These are phyloP conservation scores for Zymoseptoria brevis DNA, from an alignment of 2,329 filamentous ascomycete genomes.

Conservation along the genomic window DNA sequence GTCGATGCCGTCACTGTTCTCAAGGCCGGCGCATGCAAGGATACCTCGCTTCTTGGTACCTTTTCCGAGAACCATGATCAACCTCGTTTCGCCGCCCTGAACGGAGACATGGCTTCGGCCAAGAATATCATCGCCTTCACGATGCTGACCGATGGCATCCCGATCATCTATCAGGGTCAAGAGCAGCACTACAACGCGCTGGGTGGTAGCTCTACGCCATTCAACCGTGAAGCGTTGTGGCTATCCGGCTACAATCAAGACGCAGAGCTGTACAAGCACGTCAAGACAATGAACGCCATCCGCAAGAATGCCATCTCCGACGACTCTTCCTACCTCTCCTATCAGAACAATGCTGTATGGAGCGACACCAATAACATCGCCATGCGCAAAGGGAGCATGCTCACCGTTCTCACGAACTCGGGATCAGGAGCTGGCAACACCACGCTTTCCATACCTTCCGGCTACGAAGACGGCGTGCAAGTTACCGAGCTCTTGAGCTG, in stretches of 20 bases:
- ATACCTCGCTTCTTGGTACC: slow-evolving; percentile 32
- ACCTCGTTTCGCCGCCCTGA: slow-evolving; percentile 39
- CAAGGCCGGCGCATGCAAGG: slow-evolving; percentile 29
- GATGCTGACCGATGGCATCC: slow-evolving; percentile 55
- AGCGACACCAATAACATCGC: slow-evolving; percentile 37
- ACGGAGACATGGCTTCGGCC: slow-evolving; percentile 47
- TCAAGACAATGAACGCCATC: slow-evolving; percentile 43
- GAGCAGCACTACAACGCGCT: slow-evolving; percentile 49
- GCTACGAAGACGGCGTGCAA: slow-evolving; percentile 22
- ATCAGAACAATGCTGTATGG: slow-evolving; percentile 34
- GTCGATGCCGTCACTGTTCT: slow-evolving; percentile 27
- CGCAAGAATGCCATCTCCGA: slow-evolving; percentile 39
- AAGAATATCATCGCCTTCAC: slow-evolving; percentile 56
- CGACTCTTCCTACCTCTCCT: slow-evolving; percentile 34
- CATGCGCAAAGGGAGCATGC: slow-evolving; percentile 41
- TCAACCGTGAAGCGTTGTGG: slow-evolving; percentile 38
- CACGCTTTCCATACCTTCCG: slow-evolving; percentile 21
- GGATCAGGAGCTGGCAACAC: slow-evolving; percentile 21
- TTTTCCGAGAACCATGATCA: slow-evolving; percentile 36
- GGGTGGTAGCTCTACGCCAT: slow-evolving; percentile 29
- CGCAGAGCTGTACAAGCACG: slow-evolving; percentile 27
- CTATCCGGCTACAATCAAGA: slow-evolving; percentile 34
- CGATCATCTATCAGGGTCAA: slow-evolving; percentile 58
- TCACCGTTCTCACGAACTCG: slow-evolving; percentile 31
- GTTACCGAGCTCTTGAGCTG: slow-evolving; percentile 36